Evolutionary conservation across 768 basidiomycete genomes (phyloP).

Genomic region (Russula emetica): DNA sequence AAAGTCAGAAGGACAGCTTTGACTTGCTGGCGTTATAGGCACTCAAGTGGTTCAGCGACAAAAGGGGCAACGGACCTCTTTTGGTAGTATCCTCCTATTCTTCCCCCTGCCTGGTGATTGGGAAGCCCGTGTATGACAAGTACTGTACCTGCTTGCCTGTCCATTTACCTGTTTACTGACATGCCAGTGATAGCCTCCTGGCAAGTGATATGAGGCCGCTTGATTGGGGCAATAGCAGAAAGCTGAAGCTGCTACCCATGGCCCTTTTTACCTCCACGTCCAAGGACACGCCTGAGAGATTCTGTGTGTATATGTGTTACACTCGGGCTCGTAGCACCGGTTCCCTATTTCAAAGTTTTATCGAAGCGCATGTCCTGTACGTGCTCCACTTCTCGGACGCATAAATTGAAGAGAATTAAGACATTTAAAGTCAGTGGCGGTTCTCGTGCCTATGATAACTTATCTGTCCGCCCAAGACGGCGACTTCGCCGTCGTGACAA

Average conservation of each 20-base stretch:
- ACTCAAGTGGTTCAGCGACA: background rate
- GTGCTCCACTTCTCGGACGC: background rate
- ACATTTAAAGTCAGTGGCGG: conserved; percentile 1
- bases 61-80: background rate
- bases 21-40: background rate
- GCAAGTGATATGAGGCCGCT: background rate
- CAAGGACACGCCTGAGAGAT: background rate
- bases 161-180: no score
- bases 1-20: background rate
- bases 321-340: no score
- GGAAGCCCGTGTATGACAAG: background rate
- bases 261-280: background rate
- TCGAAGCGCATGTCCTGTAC: background rate
- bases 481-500: background rate
- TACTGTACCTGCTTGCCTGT: background rate
- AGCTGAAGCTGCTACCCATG: background rate
- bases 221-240: background rate
- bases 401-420: background rate
- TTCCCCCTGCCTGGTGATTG: background rate
- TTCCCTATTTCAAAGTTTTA: background rate
- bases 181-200: background rate
- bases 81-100: background rate
- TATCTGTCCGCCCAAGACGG: background rate
- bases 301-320: no score
- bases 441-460: background rate